Base-by-base conservation (phyloP, 2,329 filamentous ascomycete genomes). In the Graphilbum sp. region DNA sequence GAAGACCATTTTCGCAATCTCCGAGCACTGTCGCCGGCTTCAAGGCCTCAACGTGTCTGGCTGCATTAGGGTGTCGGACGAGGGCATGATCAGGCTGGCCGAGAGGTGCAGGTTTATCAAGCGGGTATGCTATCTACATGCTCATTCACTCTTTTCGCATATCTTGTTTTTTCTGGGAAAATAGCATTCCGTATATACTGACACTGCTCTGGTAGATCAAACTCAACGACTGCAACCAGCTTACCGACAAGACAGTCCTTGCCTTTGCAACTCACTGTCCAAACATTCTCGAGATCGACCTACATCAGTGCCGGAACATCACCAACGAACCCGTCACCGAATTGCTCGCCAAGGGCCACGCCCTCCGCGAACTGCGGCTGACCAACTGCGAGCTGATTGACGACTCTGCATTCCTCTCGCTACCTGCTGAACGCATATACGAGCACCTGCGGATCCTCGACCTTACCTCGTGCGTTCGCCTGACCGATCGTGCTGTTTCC, bases 271-370 rank as follows among this genome's bases (percentile, higher is more conserved):
- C 77, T 34, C 74, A 92, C 57, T 95, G 88, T 54, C 83, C 78
- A 12, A 88, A 94, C 47, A 86, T 98, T 24, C 76, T 98, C 44
- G 90, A 98, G 57, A 94, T 98, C 44, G 90, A 98, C 54, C 71
- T 98, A 13, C 83, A 94, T 49, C 80, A 85, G 49, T 93, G 90
- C 62, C 69, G 66, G 39, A 69, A 76, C 34, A 75, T 98, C 46
- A 82, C 82, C 44, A 90, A 92, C 52, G 71, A 76, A 19, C 84
- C 90, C 1, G 72, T 98, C 35, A 88, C 83, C 0, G 72, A 79
- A 3, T 71, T 98, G 13, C 67, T 98, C 35, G 69, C 73, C 18
- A 79, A 80, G 46, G 80, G 87, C 20, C 75, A 75, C 37, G 79
- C 87, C 38, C 69, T 98, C n/a, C 80, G 90, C 38, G 90, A 98